Evolutionary conservation across 2,329 filamentous ascomycete species (phyloP).

Genomic region (Neopestalotiopsis rosae): DNA sequence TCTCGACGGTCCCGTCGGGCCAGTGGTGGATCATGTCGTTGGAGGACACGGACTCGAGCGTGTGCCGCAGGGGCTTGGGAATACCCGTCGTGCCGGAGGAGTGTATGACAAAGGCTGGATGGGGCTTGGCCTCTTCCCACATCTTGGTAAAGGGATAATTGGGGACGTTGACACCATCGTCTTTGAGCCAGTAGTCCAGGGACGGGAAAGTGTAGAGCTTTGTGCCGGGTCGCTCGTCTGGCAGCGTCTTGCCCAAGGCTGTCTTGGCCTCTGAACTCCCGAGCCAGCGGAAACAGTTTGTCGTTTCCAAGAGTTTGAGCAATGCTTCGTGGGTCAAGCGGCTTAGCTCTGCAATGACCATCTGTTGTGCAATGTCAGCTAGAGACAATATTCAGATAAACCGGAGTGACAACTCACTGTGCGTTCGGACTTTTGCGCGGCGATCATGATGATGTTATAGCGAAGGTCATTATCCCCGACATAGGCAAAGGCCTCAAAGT

Average conservation of each 20-base stretch:
- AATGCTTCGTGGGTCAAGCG: slow-evolving; percentile 15
- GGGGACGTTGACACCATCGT: background rate
- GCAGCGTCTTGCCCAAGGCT: background rate
- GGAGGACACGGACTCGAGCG: background rate
- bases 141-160: slow-evolving; percentile 15
- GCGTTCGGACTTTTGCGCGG: slow-evolving; percentile 15
- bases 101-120: slow-evolving; percentile 16
- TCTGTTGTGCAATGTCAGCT: background rate
- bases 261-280: slow-evolving; percentile 7
- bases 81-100: slow-evolving; percentile 16
- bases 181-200: slow-evolving; percentile 12
- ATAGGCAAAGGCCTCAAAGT: slow-evolving; percentile 16
- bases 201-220: slow-evolving; percentile 3
- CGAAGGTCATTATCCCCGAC: slow-evolving; percentile 16
- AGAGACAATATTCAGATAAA: background rate
- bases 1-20: slow-evolving; percentile 15
- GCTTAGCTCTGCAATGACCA: slow-evolving; percentile 15
- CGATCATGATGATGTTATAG: slow-evolving; percentile 13
- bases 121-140: slow-evolving; percentile 12
- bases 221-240: slow-evolving; percentile 1
- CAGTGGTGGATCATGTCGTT: background rate
- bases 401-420: background rate
- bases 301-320: slow-evolving; percentile 10
- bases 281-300: slow-evolving; percentile 9
- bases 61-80: background rate